Conservation (phyloP, 116 monocot species). For the Dioscorea cayenensis region DNA sequence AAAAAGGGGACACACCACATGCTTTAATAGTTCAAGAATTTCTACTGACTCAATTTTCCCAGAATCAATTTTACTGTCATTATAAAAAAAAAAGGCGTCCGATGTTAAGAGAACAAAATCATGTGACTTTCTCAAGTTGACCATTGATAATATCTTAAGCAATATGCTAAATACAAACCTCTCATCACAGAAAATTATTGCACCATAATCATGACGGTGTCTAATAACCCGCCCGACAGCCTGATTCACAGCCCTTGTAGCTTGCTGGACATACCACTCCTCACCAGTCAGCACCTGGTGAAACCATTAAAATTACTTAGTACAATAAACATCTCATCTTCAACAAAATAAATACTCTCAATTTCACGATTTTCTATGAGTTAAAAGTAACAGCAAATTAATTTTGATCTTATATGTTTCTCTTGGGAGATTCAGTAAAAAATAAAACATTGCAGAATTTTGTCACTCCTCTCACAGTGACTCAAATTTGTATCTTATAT, state of each 20-base stretch:
- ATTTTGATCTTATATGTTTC: too few species aligned
- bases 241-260: slow-evolving; percentile 93
- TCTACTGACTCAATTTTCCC: too few species aligned
- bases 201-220: slow-evolving; percentile 90
- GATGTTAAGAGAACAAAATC: too few species aligned
- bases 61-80: too few species aligned
- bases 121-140: not conserved
- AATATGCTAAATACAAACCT: slow-evolving; percentile 30
- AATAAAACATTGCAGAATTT: not conserved
- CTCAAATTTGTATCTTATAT: not conserved
- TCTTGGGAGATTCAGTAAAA: too few species aligned
- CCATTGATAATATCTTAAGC: not conserved
- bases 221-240: slow-evolving; percentile 96
- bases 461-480: not conserved
- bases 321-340: slow-evolving; percentile 1
- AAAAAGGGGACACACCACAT: too few species aligned
- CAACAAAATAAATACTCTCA: not conserved
- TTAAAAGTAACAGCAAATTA: too few species aligned
- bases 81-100: too few species aligned
- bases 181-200: slow-evolving; percentile 94
- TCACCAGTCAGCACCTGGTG: slow-evolving; percentile 71
- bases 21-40: too few species aligned
- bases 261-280: slow-evolving; percentile 95
- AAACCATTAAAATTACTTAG: not conserved
- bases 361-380: not conserved